Evolutionary conservation across 768 basidiomycete genomes (phyloP).

Genomic region (Hypsizygus marmoreus): DNA sequence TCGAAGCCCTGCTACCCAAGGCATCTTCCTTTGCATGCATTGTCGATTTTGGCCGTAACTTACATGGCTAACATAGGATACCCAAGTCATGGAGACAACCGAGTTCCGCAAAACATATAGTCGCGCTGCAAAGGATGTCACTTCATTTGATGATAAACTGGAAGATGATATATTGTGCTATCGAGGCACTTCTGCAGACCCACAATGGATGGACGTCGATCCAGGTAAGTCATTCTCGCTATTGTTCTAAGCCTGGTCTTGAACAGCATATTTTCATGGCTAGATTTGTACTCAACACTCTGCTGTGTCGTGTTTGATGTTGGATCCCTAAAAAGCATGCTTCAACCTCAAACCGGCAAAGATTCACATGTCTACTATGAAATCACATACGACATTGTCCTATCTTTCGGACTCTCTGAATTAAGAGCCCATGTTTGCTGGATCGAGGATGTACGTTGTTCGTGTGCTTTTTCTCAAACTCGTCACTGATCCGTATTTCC

Average conservation of each 20-base stretch:
- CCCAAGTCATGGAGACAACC: conserved; percentile 30
- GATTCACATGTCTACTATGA: conserved; percentile 23
- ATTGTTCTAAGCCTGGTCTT: background rate
- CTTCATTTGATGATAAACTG: conserved; percentile 1
- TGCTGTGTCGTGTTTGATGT: conserved; percentile 19
- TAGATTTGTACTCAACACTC: conserved; percentile 18
- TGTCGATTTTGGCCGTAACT: background rate
- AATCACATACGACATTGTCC: conserved; percentile 39
- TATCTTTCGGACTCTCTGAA: conserved; percentile 56
- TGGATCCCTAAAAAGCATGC: conserved; percentile 7
- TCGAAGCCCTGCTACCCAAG: conserved; percentile 26
- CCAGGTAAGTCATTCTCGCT: conserved; percentile 12
- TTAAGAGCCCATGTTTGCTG: conserved; percentile 53
- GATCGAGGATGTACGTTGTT: conserved; percentile 49
- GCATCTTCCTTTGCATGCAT: conserved; percentile 12
- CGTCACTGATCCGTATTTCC: conserved; percentile 1
- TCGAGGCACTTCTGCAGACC: conserved; percentile 15
- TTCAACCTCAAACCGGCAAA: background rate
- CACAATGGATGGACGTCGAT: conserved; percentile 26
- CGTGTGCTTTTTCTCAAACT: background rate
- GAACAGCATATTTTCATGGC: background rate
- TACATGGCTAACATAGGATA: conserved; percentile 32
- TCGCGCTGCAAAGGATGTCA: background rate
- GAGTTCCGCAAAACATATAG: conserved; percentile 19
- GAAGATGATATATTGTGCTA: conserved; percentile 19